Percentiles rank a stretch among this genome's conserved stretches.
phyloP scores from a whole-genome alignment of 2,329 filamentous ascomycete genomes.

The Chrysosporium queenslandicum region DNA sequence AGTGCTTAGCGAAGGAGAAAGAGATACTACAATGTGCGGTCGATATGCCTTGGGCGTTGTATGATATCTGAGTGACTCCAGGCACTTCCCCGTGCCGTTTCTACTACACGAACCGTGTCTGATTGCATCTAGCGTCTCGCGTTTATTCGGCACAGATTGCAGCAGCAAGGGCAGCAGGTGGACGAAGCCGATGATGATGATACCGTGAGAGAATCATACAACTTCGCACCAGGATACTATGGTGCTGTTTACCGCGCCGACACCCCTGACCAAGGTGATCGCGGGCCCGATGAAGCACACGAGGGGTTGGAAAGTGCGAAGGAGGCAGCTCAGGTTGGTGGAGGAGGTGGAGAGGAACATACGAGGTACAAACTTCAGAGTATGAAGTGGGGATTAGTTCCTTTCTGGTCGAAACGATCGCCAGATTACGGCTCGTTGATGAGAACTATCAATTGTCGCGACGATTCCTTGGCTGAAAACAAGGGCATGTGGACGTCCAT shows the following conservation, averaged over 20 bases:
- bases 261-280: slow-evolving; percentile 50
- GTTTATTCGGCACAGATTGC: slow-evolving; percentile 62
- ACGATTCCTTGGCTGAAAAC: slow-evolving; percentile 67
- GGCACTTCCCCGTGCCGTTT: slow-evolving; percentile 10
- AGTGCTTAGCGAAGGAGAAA: neutral
- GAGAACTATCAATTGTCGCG: slow-evolving; percentile 90
- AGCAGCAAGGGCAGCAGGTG: slow-evolving; percentile 63
- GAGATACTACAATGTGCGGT: slow-evolving; percentile 50
- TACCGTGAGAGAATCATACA: slow-evolving; percentile 65
- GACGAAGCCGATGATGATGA: slow-evolving; percentile 63
- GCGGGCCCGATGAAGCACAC: slow-evolving; percentile 8
- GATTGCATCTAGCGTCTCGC: slow-evolving; percentile 53
- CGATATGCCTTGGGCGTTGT: slow-evolving; percentile 56
- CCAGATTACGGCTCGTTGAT: slow-evolving; percentile 68
- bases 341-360: slow-evolving; percentile 21
- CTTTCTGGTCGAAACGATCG: slow-evolving; percentile 82
- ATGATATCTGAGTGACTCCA: slow-evolving; percentile 28
- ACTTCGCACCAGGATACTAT: slow-evolving; percentile 80
- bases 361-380: slow-evolving; percentile 70
- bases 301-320: slow-evolving; percentile 19
- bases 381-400: slow-evolving; percentile 94
- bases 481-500: slow-evolving; percentile 85
- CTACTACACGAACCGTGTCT: slow-evolving; percentile 9
- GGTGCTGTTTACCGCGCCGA: slow-evolving; percentile 80
- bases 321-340: slow-evolving; percentile 7